Conservation (phyloP, 2,329 filamentous ascomycete species). For the Lomentospora prolificans region DNA sequence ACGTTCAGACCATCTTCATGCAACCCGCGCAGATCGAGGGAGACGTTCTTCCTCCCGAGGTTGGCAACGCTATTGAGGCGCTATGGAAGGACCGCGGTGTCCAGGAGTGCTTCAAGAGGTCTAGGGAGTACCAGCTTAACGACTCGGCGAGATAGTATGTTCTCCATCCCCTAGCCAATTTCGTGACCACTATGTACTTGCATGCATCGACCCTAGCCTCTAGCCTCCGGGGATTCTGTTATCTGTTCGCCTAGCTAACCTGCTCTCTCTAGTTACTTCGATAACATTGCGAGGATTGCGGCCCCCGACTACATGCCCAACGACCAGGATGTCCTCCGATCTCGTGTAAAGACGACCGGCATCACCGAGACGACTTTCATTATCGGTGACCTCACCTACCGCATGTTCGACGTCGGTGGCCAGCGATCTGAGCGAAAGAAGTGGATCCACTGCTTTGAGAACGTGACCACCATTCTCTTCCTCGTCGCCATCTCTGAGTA, state of each 20-base stretch:
- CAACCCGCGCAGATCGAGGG: conserved; percentile 95
- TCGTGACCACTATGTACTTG: too few relatives aligned
- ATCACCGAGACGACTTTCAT: conserved; percentile 96
- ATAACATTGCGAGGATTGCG: conserved; percentile 85
- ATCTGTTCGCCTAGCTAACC: conserved; percentile 20
- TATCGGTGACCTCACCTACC: conserved; percentile 87
- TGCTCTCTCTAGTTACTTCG: conserved; percentile 66
- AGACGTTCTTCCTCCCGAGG: conserved; percentile 86
- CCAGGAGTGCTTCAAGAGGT: conserved; percentile 90
- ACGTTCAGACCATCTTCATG: conserved; percentile 98
- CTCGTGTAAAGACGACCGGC: conserved; percentile 95
- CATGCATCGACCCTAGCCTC: too few relatives aligned
- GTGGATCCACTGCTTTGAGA: conserved; percentile 99
- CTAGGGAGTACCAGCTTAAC: conserved; percentile 91
- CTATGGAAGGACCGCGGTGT: conserved; percentile 91
- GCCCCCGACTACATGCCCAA: conserved; percentile 89
- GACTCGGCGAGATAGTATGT: conserved; percentile 92
- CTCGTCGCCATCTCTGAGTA: conserved; percentile 95
- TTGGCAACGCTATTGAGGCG: conserved; percentile 84
- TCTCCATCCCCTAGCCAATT: neutral
- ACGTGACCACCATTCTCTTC: conserved; percentile 94
- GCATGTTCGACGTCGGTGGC: conserved; percentile 96
- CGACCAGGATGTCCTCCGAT: conserved; percentile 88
- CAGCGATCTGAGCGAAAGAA: conserved; percentile 96
- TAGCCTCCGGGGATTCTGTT: too few relatives aligned